A percentile compares a stretch with the other conserved stretches of the same genome.
These are phyloP conservation scores for Leishmania amazonensis DNA, from an alignment of 208 protist genomes.

Conservation along the genomic window DNA sequence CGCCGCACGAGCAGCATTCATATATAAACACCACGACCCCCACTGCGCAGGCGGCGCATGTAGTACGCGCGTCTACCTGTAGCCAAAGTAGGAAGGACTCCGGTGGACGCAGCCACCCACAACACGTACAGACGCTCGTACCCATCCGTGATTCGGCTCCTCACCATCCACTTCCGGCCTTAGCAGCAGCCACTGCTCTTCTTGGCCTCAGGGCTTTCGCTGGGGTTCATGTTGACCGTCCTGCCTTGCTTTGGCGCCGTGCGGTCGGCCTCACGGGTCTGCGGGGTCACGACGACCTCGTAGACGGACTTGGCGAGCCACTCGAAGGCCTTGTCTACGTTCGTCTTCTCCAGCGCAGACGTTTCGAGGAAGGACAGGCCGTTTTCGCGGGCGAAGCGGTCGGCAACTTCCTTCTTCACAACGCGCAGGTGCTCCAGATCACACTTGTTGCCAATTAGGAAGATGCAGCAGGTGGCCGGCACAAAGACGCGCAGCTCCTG, in stretches of 20 bases:
- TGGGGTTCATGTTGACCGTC: conserved; percentile 35
- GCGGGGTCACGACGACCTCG: conserved; percentile 79
- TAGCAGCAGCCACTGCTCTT: conserved; percentile 56
- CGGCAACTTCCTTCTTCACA: conserved; percentile 95
- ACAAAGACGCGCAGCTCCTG: conserved; percentile 98
- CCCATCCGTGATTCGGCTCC: conserved; percentile 17
- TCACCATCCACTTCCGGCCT: conserved; percentile 13
- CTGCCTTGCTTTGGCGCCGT: conserved; percentile 29
- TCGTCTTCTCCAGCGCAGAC: conserved; percentile 97
- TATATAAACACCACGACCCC: not conserved
- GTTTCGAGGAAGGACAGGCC: conserved; percentile 98
- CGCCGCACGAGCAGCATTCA: not conserved
- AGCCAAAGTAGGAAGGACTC: not conserved
- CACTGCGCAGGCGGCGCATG: not conserved
- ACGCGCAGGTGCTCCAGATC: conserved; percentile 92
- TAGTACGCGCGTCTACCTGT: not conserved
- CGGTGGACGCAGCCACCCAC: not conserved
- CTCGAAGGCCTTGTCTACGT: conserved; percentile 99
- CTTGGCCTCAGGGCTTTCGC: conserved; percentile 41
- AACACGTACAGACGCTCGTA: conserved; percentile 7
- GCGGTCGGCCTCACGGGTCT: conserved; percentile 37
- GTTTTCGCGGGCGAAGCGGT: conserved; percentile 96
- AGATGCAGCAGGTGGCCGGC: conserved; percentile 97
- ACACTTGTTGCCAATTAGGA: conserved; percentile 99
- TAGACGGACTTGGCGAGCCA: conserved; percentile 96